These are phyloP conservation scores for Zygotorulaspora chibaensis DNA, from an alignment of 805 yeast species.

Conservation along the genomic window DNA sequence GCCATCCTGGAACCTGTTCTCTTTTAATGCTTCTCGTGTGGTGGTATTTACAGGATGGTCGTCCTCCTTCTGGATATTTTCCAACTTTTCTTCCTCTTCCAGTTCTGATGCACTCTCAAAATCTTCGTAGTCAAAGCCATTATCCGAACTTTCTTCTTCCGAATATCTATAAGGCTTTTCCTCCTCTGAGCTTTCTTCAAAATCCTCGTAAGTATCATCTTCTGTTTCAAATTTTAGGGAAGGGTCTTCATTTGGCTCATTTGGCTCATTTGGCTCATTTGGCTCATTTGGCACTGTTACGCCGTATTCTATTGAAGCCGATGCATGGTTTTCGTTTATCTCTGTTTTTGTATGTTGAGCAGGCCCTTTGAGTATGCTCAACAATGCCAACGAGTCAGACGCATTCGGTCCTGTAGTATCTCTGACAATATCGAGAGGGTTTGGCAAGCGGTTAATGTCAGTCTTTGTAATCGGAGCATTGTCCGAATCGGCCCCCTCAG, in stretches of 20 bases:
- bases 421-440: no score
- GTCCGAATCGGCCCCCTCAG: background rate
- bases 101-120: slow-evolving; percentile 31
- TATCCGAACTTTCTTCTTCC: slow-evolving; percentile 13
- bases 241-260: slow-evolving; percentile 1
- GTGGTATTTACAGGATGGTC: slow-evolving; percentile 1
- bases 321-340: background rate
- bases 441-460: no score
- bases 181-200: slow-evolving; percentile 22
- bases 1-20: slow-evolving; percentile 14
- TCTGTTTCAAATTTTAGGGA: slow-evolving; percentile 1
- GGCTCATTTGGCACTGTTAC: background rate
- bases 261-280: no score
- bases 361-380: slow-evolving; percentile 18
- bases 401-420: background rate
- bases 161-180: slow-evolving; percentile 5
- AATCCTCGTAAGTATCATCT: slow-evolving; percentile 21
- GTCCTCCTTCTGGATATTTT: slow-evolving; percentile 14
- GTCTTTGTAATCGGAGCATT: background rate
- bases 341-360: no score
- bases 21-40: slow-evolving; percentile 11
- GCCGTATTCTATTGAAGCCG: background rate
- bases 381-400: slow-evolving; percentile 18
- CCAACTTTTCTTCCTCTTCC: slow-evolving; percentile 16
- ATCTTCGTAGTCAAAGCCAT: slow-evolving; percentile 20